Base-by-base conservation (phyloP, 345 rosid genomes). In the Lepidium didymum region DNA sequence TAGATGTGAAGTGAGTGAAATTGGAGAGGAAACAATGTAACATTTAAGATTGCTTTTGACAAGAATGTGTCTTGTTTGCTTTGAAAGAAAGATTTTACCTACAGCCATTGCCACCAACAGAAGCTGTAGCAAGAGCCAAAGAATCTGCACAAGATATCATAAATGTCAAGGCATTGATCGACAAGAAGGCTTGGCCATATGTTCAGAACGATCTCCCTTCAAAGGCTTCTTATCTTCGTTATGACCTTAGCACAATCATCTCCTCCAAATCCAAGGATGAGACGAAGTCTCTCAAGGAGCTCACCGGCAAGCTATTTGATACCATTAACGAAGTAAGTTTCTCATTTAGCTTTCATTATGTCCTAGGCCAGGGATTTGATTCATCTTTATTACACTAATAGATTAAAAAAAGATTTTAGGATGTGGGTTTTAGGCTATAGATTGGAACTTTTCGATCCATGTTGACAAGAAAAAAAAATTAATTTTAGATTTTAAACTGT, bases 171-270 rank as follows among this genome's bases (percentile, higher is more conserved):
- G 10, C 49, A 9, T 63, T 83, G 56, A 93, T 93, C 12, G 97
- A 93, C 71, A 87, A 87, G 83, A 93, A 90, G 74, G 91, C 92
- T 2, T 93, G 97, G 98, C 95, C 98, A 0, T 88, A 82, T 64
- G 98, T 93, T 60, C 84, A 78, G 67, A 93, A 85, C 45, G 94
- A 93, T 65, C 98, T 93, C 55, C 97, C 94, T 36, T 79, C 77
- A 44, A 86, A 4, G 79, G 87, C 97, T 13, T 60, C 34, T 60
- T 87, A 87, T 58, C 97, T 93, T 69, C 97, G 97, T 36, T 93
- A 35, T 59, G 98, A 93, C 44, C 94, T 93, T 72, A 90, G 90
- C 80, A 93, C 97, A 16, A 73, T 93, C 60, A 86, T 93, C 19
- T 61, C 87, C 5, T 47, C 97, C 19, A 90, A 88, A 80, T 37